phyloP scores from a whole-genome alignment of 2,329 filamentous ascomycete species.

The Arthrobotrys conoides region DNA sequence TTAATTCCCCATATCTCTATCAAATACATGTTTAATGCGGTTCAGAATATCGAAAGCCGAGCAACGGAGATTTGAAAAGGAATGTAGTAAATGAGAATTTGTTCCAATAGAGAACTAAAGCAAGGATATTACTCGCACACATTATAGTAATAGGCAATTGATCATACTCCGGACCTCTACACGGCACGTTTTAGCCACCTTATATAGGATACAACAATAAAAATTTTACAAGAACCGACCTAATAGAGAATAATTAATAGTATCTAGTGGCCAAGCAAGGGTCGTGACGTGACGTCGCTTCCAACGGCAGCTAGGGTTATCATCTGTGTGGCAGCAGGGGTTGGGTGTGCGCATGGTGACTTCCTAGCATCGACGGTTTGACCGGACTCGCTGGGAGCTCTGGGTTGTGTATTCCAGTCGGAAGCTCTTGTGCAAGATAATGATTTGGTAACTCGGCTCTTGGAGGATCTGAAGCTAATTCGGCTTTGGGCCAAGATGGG shows the following conservation, averaged over 20 bases:
- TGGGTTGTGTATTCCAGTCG: neutral
- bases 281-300: neutral
- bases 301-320: slow-evolving; percentile 7
- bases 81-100: neutral
- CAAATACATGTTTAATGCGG: too few relatives aligned
- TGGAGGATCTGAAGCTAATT: neutral
- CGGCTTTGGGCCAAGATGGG: slow-evolving; percentile 7
- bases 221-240: neutral
- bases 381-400: slow-evolving; percentile 13
- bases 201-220: neutral
- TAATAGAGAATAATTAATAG: neutral
- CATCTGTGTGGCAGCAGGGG: neutral
- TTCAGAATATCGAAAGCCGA: neutral
- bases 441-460: slow-evolving; percentile 14
- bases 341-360: neutral
- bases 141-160: neutral
- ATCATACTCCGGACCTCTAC: neutral
- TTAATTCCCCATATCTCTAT: too few relatives aligned
- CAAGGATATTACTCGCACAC: neutral
- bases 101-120: neutral
- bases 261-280: neutral
- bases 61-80: neutral
- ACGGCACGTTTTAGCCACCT: neutral
- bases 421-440: neutral
- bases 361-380: neutral